Evolutionary conservation across 2,329 filamentous ascomycete species (phyloP).

Genomic region (Parafenestella ontariensis): DNA sequence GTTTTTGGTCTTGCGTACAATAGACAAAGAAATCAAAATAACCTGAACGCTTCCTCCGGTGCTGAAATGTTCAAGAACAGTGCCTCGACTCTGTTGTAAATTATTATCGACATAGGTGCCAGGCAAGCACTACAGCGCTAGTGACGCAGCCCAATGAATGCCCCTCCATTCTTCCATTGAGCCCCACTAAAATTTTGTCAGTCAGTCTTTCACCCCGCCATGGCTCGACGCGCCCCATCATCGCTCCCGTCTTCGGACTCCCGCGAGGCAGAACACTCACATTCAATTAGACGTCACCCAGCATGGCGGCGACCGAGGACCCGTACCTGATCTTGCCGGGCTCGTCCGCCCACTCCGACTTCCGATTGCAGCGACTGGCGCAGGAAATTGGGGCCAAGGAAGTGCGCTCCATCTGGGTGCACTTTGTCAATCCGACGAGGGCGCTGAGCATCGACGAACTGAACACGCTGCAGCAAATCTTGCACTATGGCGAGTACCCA

Average conservation of each 20-base stretch:
- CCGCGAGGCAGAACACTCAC: slow-evolving; percentile 14
- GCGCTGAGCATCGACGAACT: slow-evolving; percentile 55
- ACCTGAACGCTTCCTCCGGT: too few species aligned
- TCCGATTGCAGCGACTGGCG: slow-evolving; percentile 56
- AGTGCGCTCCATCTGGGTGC: slow-evolving; percentile 59
- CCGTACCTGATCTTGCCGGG: slow-evolving; percentile 58
- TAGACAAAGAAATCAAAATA: neutral
- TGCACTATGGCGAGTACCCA: slow-evolving; percentile 65
- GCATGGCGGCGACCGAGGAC: slow-evolving; percentile 41
- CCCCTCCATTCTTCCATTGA: neutral
- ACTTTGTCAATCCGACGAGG: slow-evolving; percentile 56
- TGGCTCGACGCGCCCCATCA: slow-evolving; percentile 9
- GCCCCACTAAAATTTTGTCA: slow-evolving; percentile 24
- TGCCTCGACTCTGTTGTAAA: neutral
- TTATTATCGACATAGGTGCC: neutral
- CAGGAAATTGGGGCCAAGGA: slow-evolving; percentile 55
- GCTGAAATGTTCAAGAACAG: too few species aligned
- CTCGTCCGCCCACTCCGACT: slow-evolving; percentile 62
- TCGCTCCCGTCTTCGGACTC: slow-evolving; percentile 25
- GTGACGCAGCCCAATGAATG: neutral
- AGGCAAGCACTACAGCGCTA: neutral
- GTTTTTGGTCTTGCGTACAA: too few species aligned
- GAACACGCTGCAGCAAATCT: slow-evolving; percentile 63
- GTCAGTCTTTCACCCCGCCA: slow-evolving; percentile 10
- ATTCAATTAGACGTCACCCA: slow-evolving; percentile 19